These are phyloP conservation scores for Camillea tinctor DNA, from an alignment of 2,329 filamentous ascomycete genomes.

Conservation along the genomic window DNA sequence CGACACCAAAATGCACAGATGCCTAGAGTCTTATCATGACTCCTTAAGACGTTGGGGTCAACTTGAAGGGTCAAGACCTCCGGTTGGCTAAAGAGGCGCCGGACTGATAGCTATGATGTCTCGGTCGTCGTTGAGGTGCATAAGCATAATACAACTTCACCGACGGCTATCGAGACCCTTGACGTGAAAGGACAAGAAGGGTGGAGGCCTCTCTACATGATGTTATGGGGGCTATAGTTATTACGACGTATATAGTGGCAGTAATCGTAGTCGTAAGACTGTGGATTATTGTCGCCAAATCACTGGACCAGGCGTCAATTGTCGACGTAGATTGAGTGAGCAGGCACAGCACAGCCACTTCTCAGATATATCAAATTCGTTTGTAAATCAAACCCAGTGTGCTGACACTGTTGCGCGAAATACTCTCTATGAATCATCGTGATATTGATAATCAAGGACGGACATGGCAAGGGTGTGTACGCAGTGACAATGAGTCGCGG, in stretches of 20 bases:
- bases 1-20: background rate
- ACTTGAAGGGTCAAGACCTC: background rate
- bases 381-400: constrained; percentile 14
- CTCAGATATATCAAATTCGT: constrained; percentile 10
- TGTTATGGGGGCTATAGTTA: background rate
- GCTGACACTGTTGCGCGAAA: constrained; percentile 16
- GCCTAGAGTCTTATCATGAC: background rate
- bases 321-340: background rate
- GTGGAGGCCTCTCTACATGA: background rate
- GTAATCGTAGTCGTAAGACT: background rate
- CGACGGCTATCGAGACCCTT: background rate
- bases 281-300: constrained; percentile 2
- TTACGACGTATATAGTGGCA: no score
- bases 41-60: background rate
- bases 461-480: constrained; percentile 5
- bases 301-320: constrained; percentile 18
- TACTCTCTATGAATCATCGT: background rate
- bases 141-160: background rate
- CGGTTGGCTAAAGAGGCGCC: background rate
- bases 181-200: background rate
- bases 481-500: constrained; percentile 3
- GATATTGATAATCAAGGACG: background rate
- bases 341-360: constrained; percentile 19
- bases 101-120: background rate
- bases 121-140: background rate